These are phyloP conservation scores for Trypanosoma grayi DNA, from an alignment of 208 protist genomes.

Conservation along the genomic window DNA sequence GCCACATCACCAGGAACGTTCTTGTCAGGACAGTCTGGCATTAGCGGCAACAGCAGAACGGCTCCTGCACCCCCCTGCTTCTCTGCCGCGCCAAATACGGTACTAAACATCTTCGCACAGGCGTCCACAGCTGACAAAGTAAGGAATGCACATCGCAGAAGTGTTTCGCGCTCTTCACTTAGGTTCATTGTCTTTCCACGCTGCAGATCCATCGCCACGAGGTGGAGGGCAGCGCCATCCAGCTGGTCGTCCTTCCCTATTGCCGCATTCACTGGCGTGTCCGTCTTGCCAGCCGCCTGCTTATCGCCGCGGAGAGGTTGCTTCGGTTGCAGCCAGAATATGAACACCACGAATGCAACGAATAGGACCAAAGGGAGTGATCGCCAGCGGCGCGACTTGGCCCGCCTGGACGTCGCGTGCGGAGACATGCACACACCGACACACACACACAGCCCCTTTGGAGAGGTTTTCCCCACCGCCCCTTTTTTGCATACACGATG, in stretches of 20 bases:
- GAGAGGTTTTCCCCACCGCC: too few relatives aligned
- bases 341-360: too few relatives aligned
- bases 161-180: not conserved
- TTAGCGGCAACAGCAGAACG: not conserved
- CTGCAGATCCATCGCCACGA: not conserved
- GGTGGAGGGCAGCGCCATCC: not conserved
- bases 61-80: not conserved
- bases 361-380: too few relatives aligned
- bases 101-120: not conserved
- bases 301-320: not conserved
- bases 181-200: not conserved
- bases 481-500: too few relatives aligned
- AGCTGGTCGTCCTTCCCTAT: not conserved
- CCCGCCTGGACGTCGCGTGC: too few relatives aligned
- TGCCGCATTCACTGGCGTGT: too few relatives aligned
- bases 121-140: not conserved
- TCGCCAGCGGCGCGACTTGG: too few relatives aligned
- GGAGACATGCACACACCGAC: too few relatives aligned
- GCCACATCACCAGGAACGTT: not conserved
- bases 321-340: too few relatives aligned
- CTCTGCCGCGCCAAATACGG: not conserved
- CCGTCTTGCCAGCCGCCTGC: not conserved
- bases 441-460: too few relatives aligned
- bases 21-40: not conserved
- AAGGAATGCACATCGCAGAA: conserved; percentile 10